phyloP scores from a whole-genome alignment of 352 stramenopile genomes.

The Phytophthora crassamura region DNA sequence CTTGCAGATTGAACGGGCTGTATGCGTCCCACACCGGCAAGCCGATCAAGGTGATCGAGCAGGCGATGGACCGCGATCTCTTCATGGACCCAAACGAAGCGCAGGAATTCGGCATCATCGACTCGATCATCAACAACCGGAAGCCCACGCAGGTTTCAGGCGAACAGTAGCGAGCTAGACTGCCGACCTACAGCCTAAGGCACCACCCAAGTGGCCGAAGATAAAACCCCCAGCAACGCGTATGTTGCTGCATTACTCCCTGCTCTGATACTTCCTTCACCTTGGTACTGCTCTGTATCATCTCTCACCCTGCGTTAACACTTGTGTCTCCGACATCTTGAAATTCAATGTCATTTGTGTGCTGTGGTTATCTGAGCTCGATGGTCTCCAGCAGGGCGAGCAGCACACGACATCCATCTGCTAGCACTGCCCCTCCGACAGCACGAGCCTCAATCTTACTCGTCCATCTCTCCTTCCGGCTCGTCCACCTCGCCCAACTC shows the following conservation, averaged over 20 bases:
- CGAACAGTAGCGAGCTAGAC: conserved; percentile 9
- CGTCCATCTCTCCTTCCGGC: conserved; percentile 85
- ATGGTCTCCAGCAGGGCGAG: conserved; percentile 17
- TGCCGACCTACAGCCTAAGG: neutral
- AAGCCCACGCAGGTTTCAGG: conserved; percentile 20
- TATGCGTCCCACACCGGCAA: conserved; percentile 81
- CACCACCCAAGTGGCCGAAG: conserved; percentile 1
- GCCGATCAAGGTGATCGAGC: conserved; percentile 79
- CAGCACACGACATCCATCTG: conserved; percentile 13
- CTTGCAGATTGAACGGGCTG: conserved; percentile 73
- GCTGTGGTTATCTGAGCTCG: conserved; percentile 33
- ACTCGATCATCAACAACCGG: conserved; percentile 80
- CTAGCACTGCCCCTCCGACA: conserved; percentile 5
- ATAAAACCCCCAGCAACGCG: conserved; percentile 6
- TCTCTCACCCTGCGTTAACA: neutral
- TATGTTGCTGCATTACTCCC: neutral
- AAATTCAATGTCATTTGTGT: conserved; percentile 41
- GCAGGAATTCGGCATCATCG: conserved; percentile 85
- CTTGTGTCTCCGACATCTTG: conserved; percentile 11
- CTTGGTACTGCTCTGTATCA: neutral
- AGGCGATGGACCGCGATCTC: conserved; percentile 87
- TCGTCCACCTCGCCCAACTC: conserved; percentile 78
- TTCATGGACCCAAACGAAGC: conserved; percentile 86
- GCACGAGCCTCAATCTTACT: conserved; percentile 48
- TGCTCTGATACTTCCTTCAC: neutral